phyloP scores from a whole-genome alignment of 1,284 basidiomycete genomes.

The Sphagnurus paluster region DNA sequence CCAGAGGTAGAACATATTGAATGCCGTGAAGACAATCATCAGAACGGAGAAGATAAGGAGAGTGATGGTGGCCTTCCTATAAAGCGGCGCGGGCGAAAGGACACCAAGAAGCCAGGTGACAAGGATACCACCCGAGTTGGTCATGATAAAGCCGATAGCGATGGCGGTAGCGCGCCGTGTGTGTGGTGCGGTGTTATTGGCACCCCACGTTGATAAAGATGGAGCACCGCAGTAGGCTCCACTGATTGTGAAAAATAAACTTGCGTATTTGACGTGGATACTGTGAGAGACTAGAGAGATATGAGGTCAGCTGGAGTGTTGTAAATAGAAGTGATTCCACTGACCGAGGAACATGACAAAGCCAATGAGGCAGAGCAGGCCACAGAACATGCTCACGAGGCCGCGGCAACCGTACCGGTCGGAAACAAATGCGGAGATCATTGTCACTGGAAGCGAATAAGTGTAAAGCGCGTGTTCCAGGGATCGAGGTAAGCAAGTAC shows the following conservation, averaged over 20 bases:
- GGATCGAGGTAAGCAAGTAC: not conserved
- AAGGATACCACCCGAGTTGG: slow-evolving; percentile 51
- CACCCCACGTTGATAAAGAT: slow-evolving; percentile 41
- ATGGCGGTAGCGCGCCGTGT: slow-evolving; percentile 48
- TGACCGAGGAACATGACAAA: slow-evolving; percentile 41
- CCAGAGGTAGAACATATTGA: slow-evolving; percentile 29
- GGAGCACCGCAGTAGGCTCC: slow-evolving; percentile 41
- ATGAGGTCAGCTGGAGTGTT: not conserved
- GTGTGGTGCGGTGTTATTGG: slow-evolving; percentile 53
- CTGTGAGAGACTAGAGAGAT: not conserved
- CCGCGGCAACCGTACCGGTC: slow-evolving; percentile 42
- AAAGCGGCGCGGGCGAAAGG: slow-evolving; percentile 41
- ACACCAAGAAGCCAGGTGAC: slow-evolving; percentile 52
- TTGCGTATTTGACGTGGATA: slow-evolving; percentile 35
- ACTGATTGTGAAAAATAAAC: slow-evolving; percentile 42
- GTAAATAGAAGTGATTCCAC: slow-evolving; percentile 4
- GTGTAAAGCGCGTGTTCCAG: not conserved
- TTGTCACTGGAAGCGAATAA: slow-evolving; percentile 8
- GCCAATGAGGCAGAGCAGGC: slow-evolving; percentile 32
- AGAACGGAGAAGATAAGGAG: slow-evolving; percentile 34
- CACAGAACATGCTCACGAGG: slow-evolving; percentile 30
- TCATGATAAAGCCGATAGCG: slow-evolving; percentile 44
- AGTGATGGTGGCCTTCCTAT: slow-evolving; percentile 38
- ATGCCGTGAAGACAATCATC: slow-evolving; percentile 27
- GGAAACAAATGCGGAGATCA: slow-evolving; percentile 35